These are phyloP conservation scores for Pueraria montana DNA, from an alignment of 306 rosid genomes.

Conservation along the genomic window DNA sequence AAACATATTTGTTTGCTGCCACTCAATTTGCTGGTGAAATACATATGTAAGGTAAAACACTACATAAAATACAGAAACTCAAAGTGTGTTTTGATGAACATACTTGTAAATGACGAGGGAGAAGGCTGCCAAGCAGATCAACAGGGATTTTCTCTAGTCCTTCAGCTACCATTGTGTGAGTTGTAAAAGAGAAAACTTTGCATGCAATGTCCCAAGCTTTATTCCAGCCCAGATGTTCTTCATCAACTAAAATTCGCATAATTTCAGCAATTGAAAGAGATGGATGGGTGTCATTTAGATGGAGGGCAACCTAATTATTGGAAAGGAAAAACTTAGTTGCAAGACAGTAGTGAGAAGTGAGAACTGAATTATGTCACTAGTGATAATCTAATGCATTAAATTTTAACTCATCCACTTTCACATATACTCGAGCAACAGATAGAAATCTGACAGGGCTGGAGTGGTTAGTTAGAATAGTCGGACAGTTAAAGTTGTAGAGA, in stretches of 20 bases:
- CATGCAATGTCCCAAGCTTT: constrained; percentile 70
- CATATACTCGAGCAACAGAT: constrained; percentile 31
- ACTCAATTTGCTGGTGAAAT: constrained; percentile 18
- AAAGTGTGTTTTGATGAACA: constrained; percentile 13
- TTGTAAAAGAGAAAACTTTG: constrained; percentile 74
- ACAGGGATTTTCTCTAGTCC: constrained; percentile 76
- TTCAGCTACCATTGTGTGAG: constrained; percentile 74
- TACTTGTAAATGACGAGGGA: constrained; percentile 85
- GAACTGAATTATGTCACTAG: constrained; percentile 35
- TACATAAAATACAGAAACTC: constrained; percentile 36
- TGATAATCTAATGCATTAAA: constrained; percentile 25
- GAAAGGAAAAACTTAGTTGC: constrained; percentile 36
- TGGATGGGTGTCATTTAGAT: constrained; percentile 84
- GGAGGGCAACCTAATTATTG: constrained; percentile 70
- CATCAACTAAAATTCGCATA: constrained; percentile 77
- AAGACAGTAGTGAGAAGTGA: constrained; percentile 44
- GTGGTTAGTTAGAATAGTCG: not conserved
- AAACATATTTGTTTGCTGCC: constrained; percentile 9
- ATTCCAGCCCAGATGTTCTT: constrained; percentile 73
- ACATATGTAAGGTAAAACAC: constrained; percentile 11
- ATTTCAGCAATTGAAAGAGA: constrained; percentile 77
- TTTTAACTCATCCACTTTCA: constrained; percentile 32
- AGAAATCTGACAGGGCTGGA: not conserved
- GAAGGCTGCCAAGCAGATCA: constrained; percentile 77
- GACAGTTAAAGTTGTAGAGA: not conserved